Evolutionary conservation across 495 filamentous ascomycete species (phyloP), one percentile per base, ranked within the genome.

Genomic region (Penicillium cinerascens): DNA sequence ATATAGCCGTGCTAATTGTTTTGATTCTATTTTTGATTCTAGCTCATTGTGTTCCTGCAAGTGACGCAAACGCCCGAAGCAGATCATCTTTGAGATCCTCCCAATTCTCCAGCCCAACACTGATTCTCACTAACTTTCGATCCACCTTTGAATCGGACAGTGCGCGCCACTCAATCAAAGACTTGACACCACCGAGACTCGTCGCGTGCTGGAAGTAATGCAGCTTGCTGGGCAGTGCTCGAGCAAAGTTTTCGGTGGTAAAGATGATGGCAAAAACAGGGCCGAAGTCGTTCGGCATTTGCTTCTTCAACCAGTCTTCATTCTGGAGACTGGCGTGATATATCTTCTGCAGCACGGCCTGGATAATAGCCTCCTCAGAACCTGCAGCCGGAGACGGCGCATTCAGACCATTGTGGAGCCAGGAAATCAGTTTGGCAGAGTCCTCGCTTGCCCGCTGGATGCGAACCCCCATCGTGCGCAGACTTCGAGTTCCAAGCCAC

Each of bases 261-360:
- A 89, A 75, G 26, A 70, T 73, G 22, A 95, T 72, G 0, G 84
- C 73, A 60, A 96, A 96, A 5, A 96, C 92, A 1, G 91, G 85
- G 0, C 89, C 89, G 64, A 79, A 92, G 0, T 92, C 91, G 48
- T 80, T 79, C 13, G 91, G 91, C 92, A 96, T 96, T 72, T 96
- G 91, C 70, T 78, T 75, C 64, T 69, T 59, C 69, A 96, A 61
- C 91, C 91, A 96, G 2, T 68, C 67, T 38, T 74, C 78, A 53
- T 79, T 75, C 72, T 93, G 89, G 55, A 89, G 66, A 59, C 81
- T 86, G 3, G 89, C 87, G 73, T 96, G 91, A 60, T 77, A 74
- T 15, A 95, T 77, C 60, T 76, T 70, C 18, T 65, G 69, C 4
- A 93, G 74, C 2, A 78, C 63, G 8, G 67, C 63, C 40, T 67